Percentiles rank a stretch among this genome's conserved stretches.
These are phyloP conservation scores for Pleurotus tuber-regium DNA, from an alignment of 768 basidiomycete species.

Conservation along the genomic window DNA sequence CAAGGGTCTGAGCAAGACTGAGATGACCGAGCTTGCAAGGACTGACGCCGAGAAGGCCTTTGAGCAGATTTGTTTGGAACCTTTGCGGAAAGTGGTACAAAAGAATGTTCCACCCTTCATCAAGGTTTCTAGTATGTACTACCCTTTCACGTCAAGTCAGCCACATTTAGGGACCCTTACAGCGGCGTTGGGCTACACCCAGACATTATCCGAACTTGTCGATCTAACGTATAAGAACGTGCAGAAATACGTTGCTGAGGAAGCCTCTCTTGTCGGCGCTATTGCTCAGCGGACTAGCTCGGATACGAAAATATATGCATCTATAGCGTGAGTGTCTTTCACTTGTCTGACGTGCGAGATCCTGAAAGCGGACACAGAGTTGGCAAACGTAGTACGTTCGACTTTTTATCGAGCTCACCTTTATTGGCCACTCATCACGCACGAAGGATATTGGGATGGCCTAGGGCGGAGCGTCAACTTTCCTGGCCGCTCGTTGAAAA, in stretches of 20 bases:
- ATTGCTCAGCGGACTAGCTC: slow-evolving; percentile 24
- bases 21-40: not conserved
- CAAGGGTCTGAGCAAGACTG: not conserved
- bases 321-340: slow-evolving; percentile 19
- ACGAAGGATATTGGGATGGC: slow-evolving; percentile 24
- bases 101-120: not conserved
- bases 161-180: not conserved
- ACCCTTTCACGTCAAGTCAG: not conserved
- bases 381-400: slow-evolving; percentile 9
- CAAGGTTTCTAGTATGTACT: slow-evolving; percentile 2
- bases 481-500: slow-evolving; percentile 14
- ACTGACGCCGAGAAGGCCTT: not conserved
- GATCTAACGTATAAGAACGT: slow-evolving; percentile 6
- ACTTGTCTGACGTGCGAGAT: not conserved
- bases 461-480: slow-evolving; percentile 21
- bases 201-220: slow-evolving; percentile 8
- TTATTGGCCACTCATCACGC: not conserved
- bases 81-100: not conserved
- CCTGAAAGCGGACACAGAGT: slow-evolving; percentile 14
- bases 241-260: slow-evolving; percentile 13
- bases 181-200: not conserved
- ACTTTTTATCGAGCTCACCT: not conserved
- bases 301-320: slow-evolving; percentile 19
- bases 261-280: slow-evolving; percentile 19
- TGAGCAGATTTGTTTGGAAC: slow-evolving; percentile 3